Base-by-base conservation (phyloP, 2,329 filamentous ascomycete species). In the Penicillium sp. region DNA sequence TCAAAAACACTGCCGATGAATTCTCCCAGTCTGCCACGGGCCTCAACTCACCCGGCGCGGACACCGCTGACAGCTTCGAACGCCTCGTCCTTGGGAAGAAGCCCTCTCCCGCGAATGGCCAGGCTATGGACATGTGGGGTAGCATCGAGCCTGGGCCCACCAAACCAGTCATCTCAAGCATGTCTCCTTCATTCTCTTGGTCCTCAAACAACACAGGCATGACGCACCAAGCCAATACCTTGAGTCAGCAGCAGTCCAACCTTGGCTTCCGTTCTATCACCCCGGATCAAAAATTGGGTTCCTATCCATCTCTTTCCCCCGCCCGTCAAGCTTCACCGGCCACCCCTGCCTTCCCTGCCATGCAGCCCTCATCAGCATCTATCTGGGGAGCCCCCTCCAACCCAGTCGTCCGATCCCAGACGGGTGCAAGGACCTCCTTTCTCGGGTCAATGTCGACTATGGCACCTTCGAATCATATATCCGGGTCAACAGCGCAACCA, bases 51-150 rank as follows among this genome's bases (percentile, higher is more conserved):
- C 76, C 78, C 3, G 77, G 75, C 2, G 79, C 70, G n/a, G 75
- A 75, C n/a, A 77, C 74, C 11, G 59, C 62, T 22, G 78, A 87
- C 50, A 89, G 95, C 64, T 99, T 97, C 63, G 91, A 95, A 67
- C 82, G 82, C 2, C 81, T 99, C 2, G 91, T 99, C 43, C 89
- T 95, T 63, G 92, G 92, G 8, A 82, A 81, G 48, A 74, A 53
- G 7, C 13, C 56, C 4, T 53, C 77, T 39, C 71, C 64, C 25
- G 69, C 64, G n/a, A 64, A 59, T 46, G 58, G 54, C 41, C 64
- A 63, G 22, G 65, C 67, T 45, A 63, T 54, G 12, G 62, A 67
- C 46, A 53, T 63, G 13, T 71, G 67, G 67, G 63, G 62, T 42
- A 59, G 50, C 12, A 57, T 65, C 59, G 66, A 59, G 53, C 61